Evolutionary conservation across 108 stramenopile species (phyloP).

Genomic region (Discostella stelligeroides): DNA sequence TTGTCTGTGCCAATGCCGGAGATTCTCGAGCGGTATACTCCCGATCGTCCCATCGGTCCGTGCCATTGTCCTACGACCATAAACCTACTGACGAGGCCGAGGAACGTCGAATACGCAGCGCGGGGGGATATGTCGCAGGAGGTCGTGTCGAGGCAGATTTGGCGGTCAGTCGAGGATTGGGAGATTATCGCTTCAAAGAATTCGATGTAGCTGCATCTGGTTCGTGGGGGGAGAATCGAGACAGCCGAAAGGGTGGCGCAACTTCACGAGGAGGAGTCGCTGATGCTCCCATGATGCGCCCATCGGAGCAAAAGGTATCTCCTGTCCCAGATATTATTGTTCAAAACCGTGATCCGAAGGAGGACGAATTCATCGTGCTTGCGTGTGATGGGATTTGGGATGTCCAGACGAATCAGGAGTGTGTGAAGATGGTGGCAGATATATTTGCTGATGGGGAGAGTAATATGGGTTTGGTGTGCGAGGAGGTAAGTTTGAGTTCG

Average conservation of each 20-base stretch:
- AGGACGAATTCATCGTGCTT: conserved; percentile 85
- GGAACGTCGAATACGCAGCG: conserved; percentile 61
- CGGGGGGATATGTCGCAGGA: conserved; percentile 71
- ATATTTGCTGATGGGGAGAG: conserved; percentile 79
- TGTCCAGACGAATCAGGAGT: conserved; percentile 82
- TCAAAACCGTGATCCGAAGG: conserved; percentile 52
- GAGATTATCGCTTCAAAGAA: conserved; percentile 90
- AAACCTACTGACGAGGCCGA: conserved; percentile 85
- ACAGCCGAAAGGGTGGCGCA: neutral
- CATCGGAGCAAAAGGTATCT: conserved; percentile 86
- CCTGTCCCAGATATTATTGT: conserved; percentile 78
- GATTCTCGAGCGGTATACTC: conserved; percentile 87
- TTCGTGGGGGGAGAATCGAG: conserved; percentile 26
- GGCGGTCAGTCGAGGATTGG: conserved; percentile 88
- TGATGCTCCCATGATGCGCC: conserved; percentile 27
- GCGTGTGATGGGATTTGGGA: conserved; percentile 98
- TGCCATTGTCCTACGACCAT: conserved; percentile 88
- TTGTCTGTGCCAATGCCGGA: conserved; percentile 96
- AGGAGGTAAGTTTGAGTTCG: conserved; percentile 66
- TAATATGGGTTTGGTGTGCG: conserved; percentile 78
- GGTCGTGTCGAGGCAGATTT: conserved; percentile 92
- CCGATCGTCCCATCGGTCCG: conserved; percentile 36
- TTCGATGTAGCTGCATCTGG: conserved; percentile 35
- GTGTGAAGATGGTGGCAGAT: conserved; percentile 74
- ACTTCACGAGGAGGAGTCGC: conserved; percentile 3